Percentiles rank a stretch among this genome's conserved stretches.
These are phyloP conservation scores for Myochromella boudieri DNA, from an alignment of 768 basidiomycete genomes.

Conservation along the genomic window DNA sequence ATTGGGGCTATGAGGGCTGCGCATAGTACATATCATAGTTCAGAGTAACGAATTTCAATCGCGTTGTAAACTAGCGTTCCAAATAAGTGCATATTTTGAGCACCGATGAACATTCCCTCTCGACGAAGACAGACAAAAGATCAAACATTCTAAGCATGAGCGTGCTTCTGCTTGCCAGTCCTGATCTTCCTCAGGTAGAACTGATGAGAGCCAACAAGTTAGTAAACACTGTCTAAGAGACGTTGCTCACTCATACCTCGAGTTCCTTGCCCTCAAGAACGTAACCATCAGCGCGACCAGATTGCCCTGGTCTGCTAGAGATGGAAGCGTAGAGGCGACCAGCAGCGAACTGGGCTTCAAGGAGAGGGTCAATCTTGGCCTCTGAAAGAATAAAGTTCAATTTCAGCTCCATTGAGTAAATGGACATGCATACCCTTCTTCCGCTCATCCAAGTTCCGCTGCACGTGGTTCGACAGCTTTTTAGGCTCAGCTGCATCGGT, in stretches of 20 bases:
- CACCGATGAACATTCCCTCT: constrained; percentile 1
- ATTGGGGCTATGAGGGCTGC: too few species aligned
- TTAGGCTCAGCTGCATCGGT: constrained; percentile 51
- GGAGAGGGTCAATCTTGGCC: constrained; percentile 86
- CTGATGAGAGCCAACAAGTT: constrained; percentile 38
- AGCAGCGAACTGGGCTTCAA: constrained; percentile 89
- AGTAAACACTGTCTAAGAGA: constrained; percentile 16
- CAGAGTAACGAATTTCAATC: background rate
- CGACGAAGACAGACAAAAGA: background rate
- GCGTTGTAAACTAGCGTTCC: constrained; percentile 7
- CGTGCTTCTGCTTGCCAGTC: constrained; percentile 95
- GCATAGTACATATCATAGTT: constrained; percentile 1
- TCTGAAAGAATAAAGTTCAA: constrained; percentile 40
- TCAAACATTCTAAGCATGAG: constrained; percentile 39
- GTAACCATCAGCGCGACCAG: constrained; percentile 95
- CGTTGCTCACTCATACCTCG: constrained; percentile 57
- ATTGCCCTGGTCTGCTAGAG: constrained; percentile 95
- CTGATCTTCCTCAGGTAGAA: constrained; percentile 95
- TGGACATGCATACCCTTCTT: constrained; percentile 70
- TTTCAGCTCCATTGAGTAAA: background rate
- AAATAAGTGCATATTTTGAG: constrained; percentile 16
- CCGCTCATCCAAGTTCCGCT: constrained; percentile 83
- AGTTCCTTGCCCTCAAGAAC: constrained; percentile 98
- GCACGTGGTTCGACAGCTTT: constrained; percentile 89
- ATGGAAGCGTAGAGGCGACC: constrained; percentile 95